Conservation (phyloP, 2,329 filamentous ascomycete genomes). For the Penicillium hordei region DNA sequence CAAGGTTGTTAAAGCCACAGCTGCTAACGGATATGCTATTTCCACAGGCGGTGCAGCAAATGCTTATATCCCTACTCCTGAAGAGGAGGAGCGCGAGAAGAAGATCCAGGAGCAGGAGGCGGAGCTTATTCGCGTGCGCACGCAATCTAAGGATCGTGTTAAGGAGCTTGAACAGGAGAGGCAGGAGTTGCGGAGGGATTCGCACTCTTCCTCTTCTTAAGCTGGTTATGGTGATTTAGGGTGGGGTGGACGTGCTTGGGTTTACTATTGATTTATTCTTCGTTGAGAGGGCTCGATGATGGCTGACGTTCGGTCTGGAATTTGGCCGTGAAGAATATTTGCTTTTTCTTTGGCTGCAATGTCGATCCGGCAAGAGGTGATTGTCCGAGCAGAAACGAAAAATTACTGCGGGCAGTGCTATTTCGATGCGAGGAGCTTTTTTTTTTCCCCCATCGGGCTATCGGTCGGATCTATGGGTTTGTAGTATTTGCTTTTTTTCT, state of each 20-base stretch:
- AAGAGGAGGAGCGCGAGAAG: slow-evolving; percentile 28
- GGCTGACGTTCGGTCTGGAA: no score
- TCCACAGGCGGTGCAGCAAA: slow-evolving; percentile 38
- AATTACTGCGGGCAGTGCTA: slow-evolving; percentile 16
- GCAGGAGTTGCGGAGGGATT: slow-evolving; percentile 19
- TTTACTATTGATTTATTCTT: neutral
- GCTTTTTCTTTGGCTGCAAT: neutral
- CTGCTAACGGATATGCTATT: neutral
- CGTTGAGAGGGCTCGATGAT: neutral
- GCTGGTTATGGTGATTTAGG: neutral
- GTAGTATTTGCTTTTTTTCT: neutral
- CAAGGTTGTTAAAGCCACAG: neutral
- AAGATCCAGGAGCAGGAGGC: slow-evolving; percentile 37
- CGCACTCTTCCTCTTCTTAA: slow-evolving; percentile 6
- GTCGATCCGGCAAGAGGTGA: neutral
- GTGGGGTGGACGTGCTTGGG: neutral
- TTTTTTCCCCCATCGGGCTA: slow-evolving; percentile 11
- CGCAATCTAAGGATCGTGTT: slow-evolving; percentile 29
- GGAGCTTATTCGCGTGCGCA: slow-evolving; percentile 34
- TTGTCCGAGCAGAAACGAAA: neutral
- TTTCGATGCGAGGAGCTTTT: slow-evolving; percentile 4
- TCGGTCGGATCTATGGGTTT: neutral
- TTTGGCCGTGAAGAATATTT: neutral
- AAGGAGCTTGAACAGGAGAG: slow-evolving; percentile 28
- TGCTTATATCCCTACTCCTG: slow-evolving; percentile 32